phyloP scores from a whole-genome alignment of 371 early-diverging fungal species.

The Amoeboaphelidium occidentale region DNA sequence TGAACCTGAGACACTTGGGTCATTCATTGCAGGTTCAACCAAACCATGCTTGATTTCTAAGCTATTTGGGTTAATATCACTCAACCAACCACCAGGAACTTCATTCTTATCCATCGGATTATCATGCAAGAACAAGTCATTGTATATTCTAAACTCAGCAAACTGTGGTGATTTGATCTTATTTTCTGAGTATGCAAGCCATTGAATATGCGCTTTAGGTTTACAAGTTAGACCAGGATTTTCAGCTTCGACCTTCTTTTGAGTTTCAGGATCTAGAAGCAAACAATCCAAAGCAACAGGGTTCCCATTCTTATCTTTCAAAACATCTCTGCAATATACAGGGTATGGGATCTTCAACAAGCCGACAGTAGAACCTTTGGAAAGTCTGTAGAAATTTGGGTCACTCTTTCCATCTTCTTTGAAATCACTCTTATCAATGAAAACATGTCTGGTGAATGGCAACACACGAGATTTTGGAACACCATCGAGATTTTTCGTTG shows the following conservation, averaged over 20 bases:
- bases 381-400: constrained; percentile 80
- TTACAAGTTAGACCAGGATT: constrained; percentile 14
- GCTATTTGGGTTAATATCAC: constrained; percentile 70
- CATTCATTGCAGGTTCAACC: constrained; percentile 59
- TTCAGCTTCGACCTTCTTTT: neutral
- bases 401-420: constrained; percentile 48
- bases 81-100: constrained; percentile 70
- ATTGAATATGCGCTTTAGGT: constrained; percentile 96
- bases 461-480: constrained; percentile 54
- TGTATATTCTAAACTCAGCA: constrained; percentile 61
- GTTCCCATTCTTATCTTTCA: neutral
- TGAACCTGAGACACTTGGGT: constrained; percentile 11
- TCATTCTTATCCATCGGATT: constrained; percentile 53
- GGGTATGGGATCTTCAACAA: constrained; percentile 58
- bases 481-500: constrained; percentile 15
- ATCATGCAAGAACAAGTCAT: constrained; percentile 62
- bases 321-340: constrained; percentile 40
- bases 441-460: constrained; percentile 65
- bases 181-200: constrained; percentile 68
- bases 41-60: constrained; percentile 44
- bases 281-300: neutral
- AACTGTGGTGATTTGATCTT: constrained; percentile 46
- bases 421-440: constrained; percentile 91
- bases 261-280: neutral
- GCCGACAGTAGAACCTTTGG: constrained; percentile 80